Base-by-base conservation (phyloP, 139 green algal species). In the Trebouxia sp. region DNA sequence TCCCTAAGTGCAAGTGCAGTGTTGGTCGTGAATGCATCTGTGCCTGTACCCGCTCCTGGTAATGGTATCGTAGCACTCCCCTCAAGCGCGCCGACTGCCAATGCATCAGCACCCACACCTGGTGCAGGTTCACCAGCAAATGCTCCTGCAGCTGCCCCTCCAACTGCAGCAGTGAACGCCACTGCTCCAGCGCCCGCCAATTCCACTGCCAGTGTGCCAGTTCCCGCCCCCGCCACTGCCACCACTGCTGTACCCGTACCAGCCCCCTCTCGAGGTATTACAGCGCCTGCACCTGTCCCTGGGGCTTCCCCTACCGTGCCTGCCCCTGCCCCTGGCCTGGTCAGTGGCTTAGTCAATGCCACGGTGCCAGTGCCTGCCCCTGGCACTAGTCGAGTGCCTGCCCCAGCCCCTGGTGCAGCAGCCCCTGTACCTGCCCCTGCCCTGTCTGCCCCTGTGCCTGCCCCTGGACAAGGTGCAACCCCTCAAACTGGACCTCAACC, bases 381-480 rank as follows among this genome's bases (percentile, higher is more conserved):
- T 10, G 28, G 30, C 56, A 69, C 56, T 38, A 39, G 24, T 69
- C 9, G 39, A 30, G 69, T 77, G 69, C 69, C 69, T 55, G 69
- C 69, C 53, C 69, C 69, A 4, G 24, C 69, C 42, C 69, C 39
- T 38, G n/a, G 26, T 56, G n/a, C 20, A 56, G 69, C 41, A 41
- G 67, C 39, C 10, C 67, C 67, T 30, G 69, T 32, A 39, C 69
- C 69, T 45, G 69, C 41, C 26, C 69, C 69, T 15, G 69, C 17
- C 26, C 39, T 77, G 22, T 39, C 41, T 26, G 15, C 24, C 38
- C 42, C 41, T 10, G n/a, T 20, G 3, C 69, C 26, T 24, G 69
- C 38, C 35, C 69, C 69, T 41, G 69, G 39, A 53, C 69, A 77
- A 72, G 62, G 62, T 72, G n/a, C n/a, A n/a, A 72, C 12, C 62